Evolutionary conservation across 371 early-diverging fungal species (phyloP).

Genomic region (Mucor racemosus): DNA sequence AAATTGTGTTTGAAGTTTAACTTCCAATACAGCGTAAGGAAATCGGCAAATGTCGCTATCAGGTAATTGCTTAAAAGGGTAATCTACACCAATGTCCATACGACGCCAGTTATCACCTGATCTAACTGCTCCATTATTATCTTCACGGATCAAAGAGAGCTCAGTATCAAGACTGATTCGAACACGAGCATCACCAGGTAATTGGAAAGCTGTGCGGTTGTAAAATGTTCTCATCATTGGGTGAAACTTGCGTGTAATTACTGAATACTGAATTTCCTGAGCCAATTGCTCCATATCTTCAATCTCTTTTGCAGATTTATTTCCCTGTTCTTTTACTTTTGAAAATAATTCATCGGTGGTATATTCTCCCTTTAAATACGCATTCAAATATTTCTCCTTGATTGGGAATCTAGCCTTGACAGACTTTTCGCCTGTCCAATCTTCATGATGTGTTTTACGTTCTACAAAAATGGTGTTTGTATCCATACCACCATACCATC

Average conservation of each 20-base stretch:
- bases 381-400: constrained; percentile 93
- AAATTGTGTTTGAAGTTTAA: constrained; percentile 95
- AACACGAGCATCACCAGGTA: constrained; percentile 98
- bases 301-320: constrained; percentile 82
- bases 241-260: constrained; percentile 73
- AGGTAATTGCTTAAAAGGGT: constrained; percentile 90
- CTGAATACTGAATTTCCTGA: constrained; percentile 83
- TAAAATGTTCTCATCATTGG: constrained; percentile 97
- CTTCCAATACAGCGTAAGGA: constrained; percentile 98
- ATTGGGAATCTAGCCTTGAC: constrained; percentile 96
- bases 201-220: constrained; percentile 99
- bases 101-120: constrained; percentile 95
- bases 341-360: constrained; percentile 78
- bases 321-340: constrained; percentile 81
- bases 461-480: constrained; percentile 93
- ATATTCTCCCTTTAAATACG: constrained; percentile 83
- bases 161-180: constrained; percentile 99
- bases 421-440: constrained; percentile 96
- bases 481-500: constrained; percentile 96
- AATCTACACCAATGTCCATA: constrained; percentile 91
- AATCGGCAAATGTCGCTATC: constrained; percentile 90
- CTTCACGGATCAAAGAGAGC: constrained; percentile 96
- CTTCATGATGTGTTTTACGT: constrained; percentile 97
- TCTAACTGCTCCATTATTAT: constrained; percentile 75
- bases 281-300: constrained; percentile 81